Base-by-base conservation (phyloP, 345 rosid genomes). In the Balakata baccata region DNA sequence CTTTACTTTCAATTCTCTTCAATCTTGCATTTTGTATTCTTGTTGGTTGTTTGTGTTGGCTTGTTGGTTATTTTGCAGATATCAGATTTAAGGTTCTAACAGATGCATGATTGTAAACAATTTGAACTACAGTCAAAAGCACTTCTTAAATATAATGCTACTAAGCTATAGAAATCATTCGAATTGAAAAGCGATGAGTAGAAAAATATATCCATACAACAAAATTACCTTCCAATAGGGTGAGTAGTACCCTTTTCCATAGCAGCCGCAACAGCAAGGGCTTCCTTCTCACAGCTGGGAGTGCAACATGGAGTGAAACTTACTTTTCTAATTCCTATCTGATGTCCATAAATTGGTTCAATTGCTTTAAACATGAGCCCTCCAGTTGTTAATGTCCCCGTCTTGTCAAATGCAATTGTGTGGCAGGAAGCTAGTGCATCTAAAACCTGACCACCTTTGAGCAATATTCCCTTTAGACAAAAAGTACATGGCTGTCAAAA, bases 191-290 rank as follows among this genome's bases (percentile, higher is more conserved):
- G 12, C 34, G 16, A 39, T 1, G 51, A 41, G 56, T 29, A 29
- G 22, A 60, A 60, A 10, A 6, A 37, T 18, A 45, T 41, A 29
- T 29, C 12, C 47, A 18, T 51, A 18, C 43, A 41, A 66, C 66
- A 72, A 74, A 39, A 10, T 65, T 86, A 90, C 98, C 99, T 92
- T 86, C 99, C 99, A 78, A 95, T 95, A 72, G 99, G 99, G 81
- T 95, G 99, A 62, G 99, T 95, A 59, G 99, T 92, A 66, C 99
- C 99, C 89, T 90, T 95, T 82, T 95, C 98, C 99, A 95, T 92
- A 7, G 99, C 98, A 83, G 99, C 92, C 16, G 99, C 99, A 49
- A 95, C 97, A 29, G 98, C 99, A 68, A 95, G 97, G 73, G 99
- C 99, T 87, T 95, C 96, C 73, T 86, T 88, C 81, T 95, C 99